Evolutionary conservation across 257 asterid species (phyloP), one percentile per base, ranked within the genome.

Genomic region (Fraxinus quadrangulata): DNA sequence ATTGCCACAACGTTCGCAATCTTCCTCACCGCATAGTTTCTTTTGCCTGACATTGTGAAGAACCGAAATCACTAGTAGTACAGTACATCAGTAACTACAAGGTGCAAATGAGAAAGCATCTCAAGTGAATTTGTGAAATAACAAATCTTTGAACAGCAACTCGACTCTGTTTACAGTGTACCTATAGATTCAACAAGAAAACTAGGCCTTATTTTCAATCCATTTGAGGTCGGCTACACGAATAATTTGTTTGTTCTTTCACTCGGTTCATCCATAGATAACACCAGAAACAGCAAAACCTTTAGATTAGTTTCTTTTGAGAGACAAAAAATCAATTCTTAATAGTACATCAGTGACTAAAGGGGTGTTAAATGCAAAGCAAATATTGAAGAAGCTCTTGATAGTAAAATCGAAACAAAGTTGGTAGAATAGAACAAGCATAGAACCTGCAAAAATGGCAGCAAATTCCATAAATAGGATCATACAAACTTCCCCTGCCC

Each of bases 371-470:
- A 56, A 56, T 56, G 26, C 66, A n/a, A 56, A 21, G 51, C 17
- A 45, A 45, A 45, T 45, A 45, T 45, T 0, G 19, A 39, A 45
- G 14, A 9, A 45, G 19, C 51, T 12, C 2, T 2, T 39, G 45
- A 39, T 39, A 1, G 13, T 39, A 39, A 39, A 39, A 39, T 39
- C 13, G 45, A 39, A 39, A 45, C 49, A 67, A 78, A 42, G 61
- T 39, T 28, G 21, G 13, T 10, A 28, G 34, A 74, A 11, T 14
- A 45, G 63, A 77, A 80, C 14, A 6, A 61, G 56, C 30, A 31
- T 24, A 73, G 49, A 71, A 92, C 97, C 96, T 89, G 98, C 98
- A 94, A 78, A 88, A 94, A 85, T 94, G 98, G 89, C 98, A 94
- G 82, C 85, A 87, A 78, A 94, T 88, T 33, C 98, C 98, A 81